These are phyloP conservation scores for Mycena crocata DNA, from an alignment of 768 basidiomycete genomes.

Conservation along the genomic window DNA sequence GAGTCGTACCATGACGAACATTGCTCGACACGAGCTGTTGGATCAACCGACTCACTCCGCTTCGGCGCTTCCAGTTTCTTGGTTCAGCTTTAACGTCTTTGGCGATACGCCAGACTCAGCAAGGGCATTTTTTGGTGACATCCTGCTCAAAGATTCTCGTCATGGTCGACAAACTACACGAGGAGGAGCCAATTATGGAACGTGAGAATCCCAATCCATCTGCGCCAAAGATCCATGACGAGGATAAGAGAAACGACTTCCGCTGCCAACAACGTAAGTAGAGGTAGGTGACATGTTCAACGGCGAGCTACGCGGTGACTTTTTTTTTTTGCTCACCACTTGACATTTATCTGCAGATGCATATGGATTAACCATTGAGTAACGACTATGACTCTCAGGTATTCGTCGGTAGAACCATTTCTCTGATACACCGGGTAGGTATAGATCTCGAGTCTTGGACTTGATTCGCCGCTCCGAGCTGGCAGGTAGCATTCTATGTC, in stretches of 20 bases:
- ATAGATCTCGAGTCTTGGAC: constrained; percentile 67
- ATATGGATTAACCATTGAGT: constrained; percentile 41
- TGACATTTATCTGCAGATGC: constrained; percentile 14
- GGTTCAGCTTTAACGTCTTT: no score
- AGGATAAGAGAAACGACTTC: constrained; percentile 5
- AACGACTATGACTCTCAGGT: constrained; percentile 53
- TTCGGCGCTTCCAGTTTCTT: no score
- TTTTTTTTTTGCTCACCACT: neutral
- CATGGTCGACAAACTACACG: constrained; percentile 1
- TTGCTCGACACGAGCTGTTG: no score
- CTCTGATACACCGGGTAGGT: constrained; percentile 12
- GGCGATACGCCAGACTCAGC: no score
- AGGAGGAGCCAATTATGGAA: constrained; percentile 6
- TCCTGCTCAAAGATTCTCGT: neutral
- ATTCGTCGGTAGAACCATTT: neutral
- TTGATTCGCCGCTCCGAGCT: constrained; percentile 60
- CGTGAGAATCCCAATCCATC: constrained; percentile 14
- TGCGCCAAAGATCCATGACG: constrained; percentile 11
- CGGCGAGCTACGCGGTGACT: constrained; percentile 11
- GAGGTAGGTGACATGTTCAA: constrained; percentile 20
- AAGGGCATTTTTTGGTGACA: no score
- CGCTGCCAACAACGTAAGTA: neutral
- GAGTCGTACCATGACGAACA: no score
- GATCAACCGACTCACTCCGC: no score
- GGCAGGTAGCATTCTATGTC: constrained; percentile 60